These are phyloP conservation scores for Nephelium lappaceum DNA, from an alignment of 345 rosid species.

Conservation along the genomic window DNA sequence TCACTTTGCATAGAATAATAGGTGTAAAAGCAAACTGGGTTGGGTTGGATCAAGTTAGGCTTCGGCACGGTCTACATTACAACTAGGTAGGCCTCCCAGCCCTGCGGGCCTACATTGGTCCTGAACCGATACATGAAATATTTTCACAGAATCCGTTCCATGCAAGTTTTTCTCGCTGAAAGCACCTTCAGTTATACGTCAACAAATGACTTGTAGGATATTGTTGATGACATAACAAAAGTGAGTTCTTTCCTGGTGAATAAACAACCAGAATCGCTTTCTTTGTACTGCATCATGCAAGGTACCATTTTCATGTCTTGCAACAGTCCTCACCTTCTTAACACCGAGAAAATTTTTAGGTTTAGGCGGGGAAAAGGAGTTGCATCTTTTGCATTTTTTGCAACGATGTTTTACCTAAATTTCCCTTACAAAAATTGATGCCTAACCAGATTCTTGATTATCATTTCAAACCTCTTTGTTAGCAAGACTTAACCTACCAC, in stretches of 20 bases:
- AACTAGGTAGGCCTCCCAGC: neutral
- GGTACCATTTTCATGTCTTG: neutral
- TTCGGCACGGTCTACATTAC: neutral
- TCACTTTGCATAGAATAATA: too few relatives aligned
- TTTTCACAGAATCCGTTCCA: neutral
- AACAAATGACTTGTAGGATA: too few relatives aligned
- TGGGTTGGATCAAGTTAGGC: neutral
- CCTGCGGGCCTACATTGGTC: neutral
- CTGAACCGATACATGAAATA: too few relatives aligned
- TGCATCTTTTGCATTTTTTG: neutral
- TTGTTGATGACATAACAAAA: neutral
- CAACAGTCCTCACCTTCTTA: neutral
- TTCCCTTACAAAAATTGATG: neutral
- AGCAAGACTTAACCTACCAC: neutral
- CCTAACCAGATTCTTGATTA: neutral
- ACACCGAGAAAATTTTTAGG: neutral
- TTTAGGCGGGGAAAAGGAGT: neutral
- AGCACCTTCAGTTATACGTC: too few relatives aligned
- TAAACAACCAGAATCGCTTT: neutral
- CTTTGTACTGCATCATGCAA: neutral
- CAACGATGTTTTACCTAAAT: neutral
- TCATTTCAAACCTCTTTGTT: neutral
- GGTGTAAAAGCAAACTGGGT: too few relatives aligned
- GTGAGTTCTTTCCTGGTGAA: neutral
- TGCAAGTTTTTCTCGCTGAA: neutral